Evolutionary conservation across 2,329 filamentous ascomycete species (phyloP).

Genomic region (Nothophoma quercina): DNA sequence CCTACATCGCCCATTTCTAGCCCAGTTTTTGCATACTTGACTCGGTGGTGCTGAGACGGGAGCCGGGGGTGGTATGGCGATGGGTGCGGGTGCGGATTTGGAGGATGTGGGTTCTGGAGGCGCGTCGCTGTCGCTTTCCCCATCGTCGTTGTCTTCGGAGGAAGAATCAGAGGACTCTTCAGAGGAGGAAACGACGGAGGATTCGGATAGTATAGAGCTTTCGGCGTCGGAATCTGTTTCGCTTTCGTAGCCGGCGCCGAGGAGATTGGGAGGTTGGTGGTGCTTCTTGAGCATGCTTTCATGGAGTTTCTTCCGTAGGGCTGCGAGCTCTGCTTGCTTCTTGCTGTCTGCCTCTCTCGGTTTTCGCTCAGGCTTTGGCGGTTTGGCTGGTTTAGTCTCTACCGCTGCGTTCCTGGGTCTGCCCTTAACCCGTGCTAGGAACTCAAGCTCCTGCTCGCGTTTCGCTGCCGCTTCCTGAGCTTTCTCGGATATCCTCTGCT

Average conservation of each 20-base stretch:
- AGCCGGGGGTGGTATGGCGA: slow-evolving; percentile 24
- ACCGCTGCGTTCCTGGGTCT: slow-evolving; percentile 26
- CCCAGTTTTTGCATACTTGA: slow-evolving; percentile 35
- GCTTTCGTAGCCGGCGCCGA: slow-evolving; percentile 44
- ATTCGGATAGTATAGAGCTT: slow-evolving; percentile 38
- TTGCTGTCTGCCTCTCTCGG: slow-evolving; percentile 6
- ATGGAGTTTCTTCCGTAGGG: slow-evolving; percentile 44
- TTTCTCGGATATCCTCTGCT: slow-evolving; percentile 71
- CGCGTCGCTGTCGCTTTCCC: slow-evolving; percentile 35
- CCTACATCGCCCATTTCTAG: slow-evolving; percentile 37
- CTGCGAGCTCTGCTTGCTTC: slow-evolving; percentile 37
- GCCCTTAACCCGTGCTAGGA: slow-evolving; percentile 40
- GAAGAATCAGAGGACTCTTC: slow-evolving; percentile 34
- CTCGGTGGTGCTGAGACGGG: slow-evolving; percentile 14
- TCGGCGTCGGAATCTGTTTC: slow-evolving; percentile 34
- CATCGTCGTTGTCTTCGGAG: slow-evolving; percentile 27
- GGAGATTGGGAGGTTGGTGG: slow-evolving; percentile 22
- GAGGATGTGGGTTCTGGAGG: slow-evolving; percentile 51
- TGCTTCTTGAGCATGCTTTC: slow-evolving; percentile 42
- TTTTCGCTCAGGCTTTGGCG: neutral
- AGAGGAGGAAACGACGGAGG: slow-evolving; percentile 44
- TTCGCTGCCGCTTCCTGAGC: slow-evolving; percentile 54
- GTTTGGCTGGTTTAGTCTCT: neutral
- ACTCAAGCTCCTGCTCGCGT: slow-evolving; percentile 50
- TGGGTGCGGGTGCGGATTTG: slow-evolving; percentile 34